Evolutionary conservation across 2,329 filamentous ascomycete genomes (phyloP).

Genomic region (Annulohypoxylon truncatum): DNA sequence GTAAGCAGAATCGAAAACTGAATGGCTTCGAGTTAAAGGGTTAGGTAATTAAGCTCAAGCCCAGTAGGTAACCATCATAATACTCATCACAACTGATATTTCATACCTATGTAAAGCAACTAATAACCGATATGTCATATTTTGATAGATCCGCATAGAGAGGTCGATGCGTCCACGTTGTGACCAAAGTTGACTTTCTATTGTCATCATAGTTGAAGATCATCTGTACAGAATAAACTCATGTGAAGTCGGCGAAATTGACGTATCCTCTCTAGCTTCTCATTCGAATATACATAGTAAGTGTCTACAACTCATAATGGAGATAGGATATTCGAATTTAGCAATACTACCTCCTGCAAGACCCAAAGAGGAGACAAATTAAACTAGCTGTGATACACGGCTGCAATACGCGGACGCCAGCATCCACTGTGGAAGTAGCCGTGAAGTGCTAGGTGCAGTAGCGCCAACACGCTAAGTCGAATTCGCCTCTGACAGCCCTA

Average conservation of each 20-base stretch:
- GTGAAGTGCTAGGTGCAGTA: slow-evolving; percentile 9
- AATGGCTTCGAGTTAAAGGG: background rate
- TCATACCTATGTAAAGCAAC: background rate
- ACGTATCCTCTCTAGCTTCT: background rate
- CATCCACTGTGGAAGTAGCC: slow-evolving; percentile 16
- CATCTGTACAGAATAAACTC: background rate
- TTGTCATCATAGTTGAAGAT: background rate
- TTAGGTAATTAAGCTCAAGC: too few species aligned
- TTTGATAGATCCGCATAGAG: background rate
- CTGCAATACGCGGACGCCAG: background rate
- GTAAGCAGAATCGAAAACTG: slow-evolving; percentile 15
- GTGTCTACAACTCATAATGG: background rate
- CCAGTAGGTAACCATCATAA: too few species aligned
- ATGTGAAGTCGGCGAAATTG: background rate
- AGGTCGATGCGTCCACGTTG: background rate
- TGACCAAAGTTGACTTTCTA: background rate
- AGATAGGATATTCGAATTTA: background rate
- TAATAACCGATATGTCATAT: background rate
- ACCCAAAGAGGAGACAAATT: background rate
- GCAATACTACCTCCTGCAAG: background rate
- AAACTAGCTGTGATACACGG: background rate
- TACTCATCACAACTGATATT: background rate
- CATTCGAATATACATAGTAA: background rate
- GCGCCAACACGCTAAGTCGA: slow-evolving; percentile 3
- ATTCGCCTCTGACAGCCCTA: background rate